Evolutionary conservation across 371 early-diverging fungal genomes (phyloP).

Genomic region (Sporodiniella umbellata): DNA sequence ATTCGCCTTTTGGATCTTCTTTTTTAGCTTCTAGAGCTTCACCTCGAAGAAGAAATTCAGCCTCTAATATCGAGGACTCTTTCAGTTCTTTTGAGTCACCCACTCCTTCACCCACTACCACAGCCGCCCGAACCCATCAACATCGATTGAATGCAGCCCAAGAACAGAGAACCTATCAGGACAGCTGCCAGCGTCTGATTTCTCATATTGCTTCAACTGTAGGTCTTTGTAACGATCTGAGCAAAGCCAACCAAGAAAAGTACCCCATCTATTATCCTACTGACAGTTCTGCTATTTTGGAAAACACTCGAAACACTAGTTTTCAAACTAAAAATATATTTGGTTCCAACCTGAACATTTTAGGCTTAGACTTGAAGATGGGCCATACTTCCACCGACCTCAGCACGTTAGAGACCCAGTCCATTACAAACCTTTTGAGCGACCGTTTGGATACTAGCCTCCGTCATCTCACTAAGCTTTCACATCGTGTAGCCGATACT

Average conservation of each 20-base stretch:
- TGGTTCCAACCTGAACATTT: constrained; percentile 51
- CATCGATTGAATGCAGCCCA: constrained; percentile 46
- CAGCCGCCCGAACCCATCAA: constrained; percentile 33
- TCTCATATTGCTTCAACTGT: constrained; percentile 56
- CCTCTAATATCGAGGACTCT: constrained; percentile 26
- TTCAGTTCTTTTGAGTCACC: constrained; percentile 8
- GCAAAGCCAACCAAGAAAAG: constrained; percentile 58
- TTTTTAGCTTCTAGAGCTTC: constrained; percentile 9
- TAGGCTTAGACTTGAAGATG: constrained; percentile 67
- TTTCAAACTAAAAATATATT: not conserved
- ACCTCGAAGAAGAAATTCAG: constrained; percentile 37
- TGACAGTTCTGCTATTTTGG: constrained; percentile 22
- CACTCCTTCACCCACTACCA: constrained; percentile 17
- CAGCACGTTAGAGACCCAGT: constrained; percentile 57
- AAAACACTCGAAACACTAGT: constrained; percentile 26
- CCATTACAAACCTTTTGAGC: constrained; percentile 69
- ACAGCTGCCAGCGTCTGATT: constrained; percentile 69
- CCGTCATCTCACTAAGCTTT: constrained; percentile 78
- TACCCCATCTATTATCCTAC: constrained; percentile 69
- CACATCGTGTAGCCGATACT: constrained; percentile 82
- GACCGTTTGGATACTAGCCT: constrained; percentile 62
- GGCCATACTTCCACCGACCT: constrained; percentile 50
- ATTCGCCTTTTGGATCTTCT: constrained; percentile 4
- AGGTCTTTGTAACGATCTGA: constrained; percentile 57
- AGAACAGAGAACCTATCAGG: constrained; percentile 65